These are phyloP conservation scores for Tolypocladium amazonense DNA, from an alignment of 2,329 filamentous ascomycete species.

Conservation along the genomic window DNA sequence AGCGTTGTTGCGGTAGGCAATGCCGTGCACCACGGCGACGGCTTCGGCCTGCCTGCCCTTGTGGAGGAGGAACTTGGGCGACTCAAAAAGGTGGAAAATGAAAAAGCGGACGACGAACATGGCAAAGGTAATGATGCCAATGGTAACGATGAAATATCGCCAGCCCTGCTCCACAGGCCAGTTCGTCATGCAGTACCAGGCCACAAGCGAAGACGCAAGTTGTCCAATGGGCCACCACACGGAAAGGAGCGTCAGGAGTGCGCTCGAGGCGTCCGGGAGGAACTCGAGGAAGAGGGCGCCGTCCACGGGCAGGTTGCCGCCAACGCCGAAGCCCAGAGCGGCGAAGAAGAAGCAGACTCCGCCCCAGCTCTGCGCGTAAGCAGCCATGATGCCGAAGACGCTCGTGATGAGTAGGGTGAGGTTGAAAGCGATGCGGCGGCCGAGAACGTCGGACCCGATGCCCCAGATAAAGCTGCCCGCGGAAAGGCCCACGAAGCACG, in stretches of 20 bases:
- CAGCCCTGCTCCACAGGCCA: conserved; percentile 63
- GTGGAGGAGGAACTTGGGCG: conserved; percentile 72
- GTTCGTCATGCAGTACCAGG: conserved; percentile 65
- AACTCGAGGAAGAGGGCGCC: conserved; percentile 78
- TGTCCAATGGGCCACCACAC: conserved; percentile 84
- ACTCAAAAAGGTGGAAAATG: conserved; percentile 73
- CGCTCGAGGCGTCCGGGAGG: conserved; percentile 62
- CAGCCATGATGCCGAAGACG: conserved; percentile 61
- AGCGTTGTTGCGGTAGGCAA: conserved; percentile 59
- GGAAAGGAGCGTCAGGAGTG: conserved; percentile 68
- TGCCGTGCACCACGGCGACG: conserved; percentile 67
- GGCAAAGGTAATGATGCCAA: conserved; percentile 61
- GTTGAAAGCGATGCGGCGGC: conserved; percentile 74
- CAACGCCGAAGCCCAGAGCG: conserved; percentile 56
- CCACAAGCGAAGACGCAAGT: conserved; percentile 58
- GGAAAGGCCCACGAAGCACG: conserved; percentile 66
- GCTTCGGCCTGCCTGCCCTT: conserved; percentile 69
- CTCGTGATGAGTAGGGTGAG: conserved; percentile 64
- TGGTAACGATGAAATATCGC: conserved; percentile 61
- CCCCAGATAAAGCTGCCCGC: conserved; percentile 76
- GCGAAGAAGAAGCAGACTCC: conserved; percentile 50
- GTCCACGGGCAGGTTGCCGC: conserved; percentile 70
- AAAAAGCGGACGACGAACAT: conserved; percentile 76
- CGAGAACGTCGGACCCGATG: conserved; percentile 65
- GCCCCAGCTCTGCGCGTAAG: conserved; percentile 58